Percentiles rank a stretch among this genome's conserved stretches.
Conservation (phyloP, 257 asterid species). For the Petunia axillaris region DNA sequence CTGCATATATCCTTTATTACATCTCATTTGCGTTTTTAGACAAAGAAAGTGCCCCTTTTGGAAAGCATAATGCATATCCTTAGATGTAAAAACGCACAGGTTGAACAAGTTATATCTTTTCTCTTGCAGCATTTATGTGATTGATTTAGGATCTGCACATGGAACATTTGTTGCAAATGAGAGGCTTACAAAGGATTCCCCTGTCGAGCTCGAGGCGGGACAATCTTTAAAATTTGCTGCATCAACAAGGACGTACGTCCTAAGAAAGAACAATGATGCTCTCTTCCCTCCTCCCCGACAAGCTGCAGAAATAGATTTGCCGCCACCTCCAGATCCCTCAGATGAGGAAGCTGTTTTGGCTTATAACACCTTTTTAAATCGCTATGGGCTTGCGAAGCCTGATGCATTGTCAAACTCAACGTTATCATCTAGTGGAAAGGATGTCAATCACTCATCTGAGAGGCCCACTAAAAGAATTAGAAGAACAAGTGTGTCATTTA, state of each 20-base stretch:
- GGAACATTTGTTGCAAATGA: slow-evolving; percentile 98
- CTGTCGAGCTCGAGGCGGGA: slow-evolving; percentile 89
- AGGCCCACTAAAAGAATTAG: slow-evolving; percentile 74
- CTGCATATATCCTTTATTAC: background rate
- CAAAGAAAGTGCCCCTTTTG: background rate
- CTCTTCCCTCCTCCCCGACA: slow-evolving; percentile 72
- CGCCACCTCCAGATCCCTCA: slow-evolving; percentile 83
- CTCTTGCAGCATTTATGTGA: slow-evolving; percentile 78
- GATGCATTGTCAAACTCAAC: slow-evolving; percentile 39
- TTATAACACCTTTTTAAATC: slow-evolving; percentile 81
- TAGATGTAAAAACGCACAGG: background rate
- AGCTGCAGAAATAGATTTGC: slow-evolving; percentile 67
- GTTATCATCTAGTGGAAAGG: slow-evolving; percentile 38
- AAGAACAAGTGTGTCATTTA: slow-evolving; percentile 77
- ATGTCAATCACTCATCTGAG: slow-evolving; percentile 40
- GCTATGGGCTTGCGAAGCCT: slow-evolving; percentile 62
- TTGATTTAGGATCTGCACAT: slow-evolving; percentile 97
- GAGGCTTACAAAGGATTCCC: slow-evolving; percentile 80
- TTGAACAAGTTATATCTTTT: slow-evolving; percentile 29
- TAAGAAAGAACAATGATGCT: slow-evolving; percentile 78
- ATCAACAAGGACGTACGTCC: slow-evolving; percentile 79
- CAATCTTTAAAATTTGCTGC: slow-evolving; percentile 95
- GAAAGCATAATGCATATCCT: background rate
- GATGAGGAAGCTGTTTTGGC: slow-evolving; percentile 92
- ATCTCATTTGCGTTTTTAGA: background rate